Percentiles rank a stretch among this genome's conserved stretches.
These are phyloP conservation scores for Solanum tarapatanum DNA, from an alignment of 257 asterid genomes.

Conservation along the genomic window DNA sequence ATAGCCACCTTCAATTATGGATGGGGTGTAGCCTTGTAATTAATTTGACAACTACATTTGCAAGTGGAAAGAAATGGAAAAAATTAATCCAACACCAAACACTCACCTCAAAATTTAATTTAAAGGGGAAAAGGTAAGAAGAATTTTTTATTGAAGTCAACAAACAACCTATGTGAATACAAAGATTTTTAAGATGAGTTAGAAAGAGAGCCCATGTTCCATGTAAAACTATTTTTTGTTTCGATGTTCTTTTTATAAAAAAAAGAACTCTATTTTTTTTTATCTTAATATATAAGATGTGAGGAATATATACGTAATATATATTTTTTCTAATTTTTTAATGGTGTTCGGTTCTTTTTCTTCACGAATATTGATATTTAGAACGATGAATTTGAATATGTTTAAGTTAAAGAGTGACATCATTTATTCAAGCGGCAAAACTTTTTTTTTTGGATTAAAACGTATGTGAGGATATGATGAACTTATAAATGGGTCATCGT, in stretches of 20 bases:
- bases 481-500: background rate
- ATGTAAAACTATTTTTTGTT: background rate
- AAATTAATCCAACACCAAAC: background rate
- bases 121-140: background rate
- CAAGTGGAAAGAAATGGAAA: background rate
- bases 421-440: background rate
- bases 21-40: background rate
- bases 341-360: background rate
- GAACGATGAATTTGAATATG: background rate
- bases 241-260: too few relatives aligned
- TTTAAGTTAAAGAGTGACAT: background rate
- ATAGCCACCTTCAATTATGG: background rate
- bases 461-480: background rate
- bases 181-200: background rate
- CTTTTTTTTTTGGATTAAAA: background rate
- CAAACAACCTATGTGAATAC: background rate
- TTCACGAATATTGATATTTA: background rate
- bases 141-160: background rate
- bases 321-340: background rate
- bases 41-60: background rate
- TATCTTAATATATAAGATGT: background rate
- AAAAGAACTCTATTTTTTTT: background rate
- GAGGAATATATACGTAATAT: background rate
- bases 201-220: background rate
- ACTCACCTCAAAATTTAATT: background rate